phyloP scores from a whole-genome alignment of 306 rosid species.

The Rubus idaeus region DNA sequence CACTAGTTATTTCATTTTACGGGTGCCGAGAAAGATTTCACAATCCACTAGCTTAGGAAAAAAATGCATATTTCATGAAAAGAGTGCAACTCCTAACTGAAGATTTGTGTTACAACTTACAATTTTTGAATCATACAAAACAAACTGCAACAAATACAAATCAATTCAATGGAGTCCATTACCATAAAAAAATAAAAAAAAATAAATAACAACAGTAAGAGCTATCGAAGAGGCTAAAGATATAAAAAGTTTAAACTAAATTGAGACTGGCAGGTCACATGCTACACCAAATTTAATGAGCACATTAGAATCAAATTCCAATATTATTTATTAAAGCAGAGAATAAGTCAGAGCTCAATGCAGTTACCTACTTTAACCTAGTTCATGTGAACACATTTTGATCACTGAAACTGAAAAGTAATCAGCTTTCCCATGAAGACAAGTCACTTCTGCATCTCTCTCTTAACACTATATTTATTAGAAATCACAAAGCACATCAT shows the following conservation, averaged over 20 bases:
- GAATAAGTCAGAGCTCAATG: neutral
- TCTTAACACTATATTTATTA: neutral
- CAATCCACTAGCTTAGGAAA: too few relatives aligned
- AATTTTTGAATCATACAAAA: neutral
- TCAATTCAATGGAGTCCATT: neutral
- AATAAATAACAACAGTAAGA: too few relatives aligned
- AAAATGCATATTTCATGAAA: neutral
- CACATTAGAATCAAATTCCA: neutral
- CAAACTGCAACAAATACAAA: neutral
- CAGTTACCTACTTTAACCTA: neutral
- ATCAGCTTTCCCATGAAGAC: conserved; percentile 6
- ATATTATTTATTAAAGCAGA: neutral
- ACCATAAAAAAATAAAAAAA: too few relatives aligned
- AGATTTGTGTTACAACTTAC: neutral
- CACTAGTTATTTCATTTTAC: neutral
- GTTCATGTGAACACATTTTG: neutral
- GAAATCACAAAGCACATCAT: neutral
- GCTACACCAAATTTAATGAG: neutral
- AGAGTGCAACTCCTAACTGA: neutral
- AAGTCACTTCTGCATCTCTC: neutral
- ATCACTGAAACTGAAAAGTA: conserved; percentile 2
- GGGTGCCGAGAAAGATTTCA: too few relatives aligned
- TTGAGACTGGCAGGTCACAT: neutral
- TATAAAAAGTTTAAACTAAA: neutral
- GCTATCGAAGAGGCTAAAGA: too few relatives aligned